phyloP scores from a whole-genome alignment of 805 yeast species.

The Candida hungchunana region DNA sequence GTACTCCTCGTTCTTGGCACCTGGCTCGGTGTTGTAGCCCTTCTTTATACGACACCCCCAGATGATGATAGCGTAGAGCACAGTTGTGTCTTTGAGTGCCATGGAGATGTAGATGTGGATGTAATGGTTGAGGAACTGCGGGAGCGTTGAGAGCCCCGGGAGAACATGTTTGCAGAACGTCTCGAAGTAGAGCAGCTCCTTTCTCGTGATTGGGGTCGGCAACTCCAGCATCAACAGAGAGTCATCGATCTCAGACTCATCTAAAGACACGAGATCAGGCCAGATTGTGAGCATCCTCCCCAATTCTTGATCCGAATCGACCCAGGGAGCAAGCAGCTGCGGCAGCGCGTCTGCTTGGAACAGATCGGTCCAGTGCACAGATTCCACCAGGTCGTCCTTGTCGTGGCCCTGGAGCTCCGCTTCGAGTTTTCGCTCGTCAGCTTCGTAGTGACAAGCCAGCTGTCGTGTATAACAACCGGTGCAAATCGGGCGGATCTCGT shows the following conservation, averaged over 20 bases:
- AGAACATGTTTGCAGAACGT: conserved; percentile 43
- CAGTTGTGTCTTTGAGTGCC: conserved; percentile 39
- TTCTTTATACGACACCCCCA: conserved; percentile 42
- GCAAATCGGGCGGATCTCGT: conserved; percentile 43
- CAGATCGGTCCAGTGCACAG: conserved; percentile 11
- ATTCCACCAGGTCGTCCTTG: background rate
- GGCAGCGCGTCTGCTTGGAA: conserved; percentile 4
- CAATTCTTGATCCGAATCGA: too few relatives aligned
- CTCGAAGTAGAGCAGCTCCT: conserved; percentile 36
- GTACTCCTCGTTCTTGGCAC: conserved; percentile 17
- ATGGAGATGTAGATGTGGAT: conserved; percentile 40
- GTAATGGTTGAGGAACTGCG: conserved; percentile 42
- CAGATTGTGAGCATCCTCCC: too few relatives aligned
- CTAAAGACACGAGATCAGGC: too few relatives aligned
- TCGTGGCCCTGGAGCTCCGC: conserved; percentile 4
- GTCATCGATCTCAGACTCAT: conserved; percentile 9
- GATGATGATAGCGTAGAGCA: conserved; percentile 42
- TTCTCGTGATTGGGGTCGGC: conserved; percentile 30
- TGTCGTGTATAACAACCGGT: conserved; percentile 34
- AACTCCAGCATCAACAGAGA: conserved; percentile 15
- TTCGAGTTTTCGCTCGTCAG: conserved; percentile 11
- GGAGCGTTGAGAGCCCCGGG: conserved; percentile 35
- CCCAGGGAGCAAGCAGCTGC: conserved; percentile 7
- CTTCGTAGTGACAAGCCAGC: conserved; percentile 26
- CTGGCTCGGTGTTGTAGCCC: conserved; percentile 8